Percentiles rank a stretch among this genome's conserved stretches.
These are phyloP conservation scores for Pythium dissotocum DNA, from an alignment of 352 stramenopile genomes.

Conservation along the genomic window DNA sequence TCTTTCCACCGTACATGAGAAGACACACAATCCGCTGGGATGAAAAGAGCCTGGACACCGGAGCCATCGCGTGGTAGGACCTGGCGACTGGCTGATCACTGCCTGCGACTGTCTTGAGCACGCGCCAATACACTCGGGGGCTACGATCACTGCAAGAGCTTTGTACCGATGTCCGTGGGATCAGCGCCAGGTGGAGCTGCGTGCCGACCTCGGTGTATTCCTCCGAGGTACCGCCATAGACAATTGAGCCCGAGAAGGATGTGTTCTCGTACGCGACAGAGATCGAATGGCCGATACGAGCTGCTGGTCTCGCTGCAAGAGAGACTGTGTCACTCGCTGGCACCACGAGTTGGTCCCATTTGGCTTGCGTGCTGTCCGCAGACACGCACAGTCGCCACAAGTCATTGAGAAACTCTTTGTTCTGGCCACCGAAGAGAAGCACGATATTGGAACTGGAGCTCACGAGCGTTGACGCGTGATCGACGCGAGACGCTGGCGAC, in stretches of 20 bases:
- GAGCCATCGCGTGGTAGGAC: conserved; percentile 49
- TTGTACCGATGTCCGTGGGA: conserved; percentile 34
- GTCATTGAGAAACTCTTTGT: conserved; percentile 59
- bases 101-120: conserved; percentile 22
- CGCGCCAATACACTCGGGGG: conserved; percentile 44
- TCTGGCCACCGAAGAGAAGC: conserved; percentile 60
- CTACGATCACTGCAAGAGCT: conserved; percentile 26
- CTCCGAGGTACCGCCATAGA: conserved; percentile 54
- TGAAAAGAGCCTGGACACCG: conserved; percentile 40
- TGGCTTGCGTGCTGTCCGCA: conserved; percentile 31
- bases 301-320: conserved; percentile 28
- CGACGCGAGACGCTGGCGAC: conserved; percentile 54
- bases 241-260: conserved; percentile 37
- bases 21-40: conserved; percentile 39
- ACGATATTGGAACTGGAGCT: conserved; percentile 27
- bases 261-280: conserved; percentile 57
- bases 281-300: conserved; percentile 63
- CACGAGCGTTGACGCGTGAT: conserved; percentile 48
- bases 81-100: conserved; percentile 32
- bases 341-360: conserved; percentile 59
- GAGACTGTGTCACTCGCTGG: conserved; percentile 34
- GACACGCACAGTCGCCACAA: conserved; percentile 56
- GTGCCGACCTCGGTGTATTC: conserved; percentile 41
- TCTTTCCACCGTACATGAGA: conserved; percentile 64
- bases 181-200: conserved; percentile 45